Percentiles rank a stretch among this genome's conserved stretches.
phyloP scores from a whole-genome alignment of 2,329 filamentous ascomycete genomes.

The Diplodia mutila region DNA sequence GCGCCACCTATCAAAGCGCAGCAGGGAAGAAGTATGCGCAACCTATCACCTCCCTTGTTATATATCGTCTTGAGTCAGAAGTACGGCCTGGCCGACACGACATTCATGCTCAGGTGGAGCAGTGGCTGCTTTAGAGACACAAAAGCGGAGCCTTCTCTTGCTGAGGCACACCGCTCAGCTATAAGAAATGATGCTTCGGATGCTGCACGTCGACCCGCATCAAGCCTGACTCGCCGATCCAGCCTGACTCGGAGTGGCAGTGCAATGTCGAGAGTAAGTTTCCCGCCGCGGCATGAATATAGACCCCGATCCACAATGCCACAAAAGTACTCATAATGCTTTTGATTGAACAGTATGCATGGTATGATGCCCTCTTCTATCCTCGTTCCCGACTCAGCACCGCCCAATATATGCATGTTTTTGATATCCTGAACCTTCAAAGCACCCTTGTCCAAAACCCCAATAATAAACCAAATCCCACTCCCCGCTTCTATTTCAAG shows the following conservation, averaged over 20 bases:
- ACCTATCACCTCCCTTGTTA: background rate
- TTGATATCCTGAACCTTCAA: background rate
- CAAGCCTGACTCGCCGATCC: background rate
- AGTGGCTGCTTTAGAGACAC: background rate
- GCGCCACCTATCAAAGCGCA: background rate
- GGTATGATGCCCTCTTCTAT: background rate
- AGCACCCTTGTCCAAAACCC: background rate
- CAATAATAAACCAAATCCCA: background rate
- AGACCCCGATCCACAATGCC: background rate
- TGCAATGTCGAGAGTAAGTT: background rate
- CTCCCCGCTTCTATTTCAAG: too few species aligned
- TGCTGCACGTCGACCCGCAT: background rate
- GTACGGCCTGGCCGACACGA: background rate
- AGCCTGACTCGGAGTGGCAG: background rate
- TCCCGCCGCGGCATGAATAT: background rate
- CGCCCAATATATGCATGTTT: background rate
- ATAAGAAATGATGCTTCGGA: background rate
- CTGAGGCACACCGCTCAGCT: constrained; percentile 14
- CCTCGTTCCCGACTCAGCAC: background rate
- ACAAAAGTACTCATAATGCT: background rate
- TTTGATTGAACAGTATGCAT: background rate
- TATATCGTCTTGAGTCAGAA: background rate
- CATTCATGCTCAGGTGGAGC: constrained; percentile 1
- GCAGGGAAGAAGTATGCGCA: too few species aligned
- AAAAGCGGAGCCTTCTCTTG: background rate